phyloP scores from a whole-genome alignment of 805 yeast species.

The Ogataea kodamae region DNA sequence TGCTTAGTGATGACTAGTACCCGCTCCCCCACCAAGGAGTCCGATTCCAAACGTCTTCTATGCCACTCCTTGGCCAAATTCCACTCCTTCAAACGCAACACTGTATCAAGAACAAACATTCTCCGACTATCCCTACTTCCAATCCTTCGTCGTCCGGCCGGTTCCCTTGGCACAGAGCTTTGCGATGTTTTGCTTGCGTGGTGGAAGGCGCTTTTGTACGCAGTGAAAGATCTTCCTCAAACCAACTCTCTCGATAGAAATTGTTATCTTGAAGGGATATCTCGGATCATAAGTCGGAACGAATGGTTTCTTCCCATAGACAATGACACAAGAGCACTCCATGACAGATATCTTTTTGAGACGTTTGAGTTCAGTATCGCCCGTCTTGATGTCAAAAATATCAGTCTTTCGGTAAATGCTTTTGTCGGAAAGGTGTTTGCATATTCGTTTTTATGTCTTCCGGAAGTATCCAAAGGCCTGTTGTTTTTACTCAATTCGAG shows the following conservation, averaged over 20 bases:
- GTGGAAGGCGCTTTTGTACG: conserved; percentile 48
- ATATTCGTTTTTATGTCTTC: conserved; percentile 52
- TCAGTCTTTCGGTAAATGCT: conserved; percentile 57
- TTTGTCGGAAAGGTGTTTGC: conserved; percentile 72
- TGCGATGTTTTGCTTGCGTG: conserved; percentile 38
- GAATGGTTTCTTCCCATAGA: conserved; percentile 39
- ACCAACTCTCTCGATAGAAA: conserved; percentile 45
- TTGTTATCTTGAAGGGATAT: conserved; percentile 53
- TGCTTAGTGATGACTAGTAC: conserved; percentile 3
- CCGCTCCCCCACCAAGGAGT: conserved; percentile 2
- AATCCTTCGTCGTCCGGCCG: conserved; percentile 33
- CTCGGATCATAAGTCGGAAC: conserved; percentile 43
- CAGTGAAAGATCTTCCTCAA: conserved; percentile 30
- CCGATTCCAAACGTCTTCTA: conserved; percentile 19
- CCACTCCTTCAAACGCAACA: conserved; percentile 34
- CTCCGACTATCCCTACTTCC: conserved; percentile 46
- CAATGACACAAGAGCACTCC: conserved; percentile 26
- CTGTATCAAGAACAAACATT: conserved; percentile 42
- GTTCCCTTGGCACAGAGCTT: neutral
- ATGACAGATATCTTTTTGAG: conserved; percentile 38
- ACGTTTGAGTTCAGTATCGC: conserved; percentile 53
- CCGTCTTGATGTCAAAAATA: conserved; percentile 45
- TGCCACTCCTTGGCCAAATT: conserved; percentile 45
- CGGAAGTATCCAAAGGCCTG: conserved; percentile 53
- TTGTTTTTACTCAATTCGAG: conserved; percentile 56